A percentile compares a stretch with the other conserved stretches of the same genome.
Conservation (phyloP, 2,329 filamentous ascomycete species). For the Aureobasidium sp. region DNA sequence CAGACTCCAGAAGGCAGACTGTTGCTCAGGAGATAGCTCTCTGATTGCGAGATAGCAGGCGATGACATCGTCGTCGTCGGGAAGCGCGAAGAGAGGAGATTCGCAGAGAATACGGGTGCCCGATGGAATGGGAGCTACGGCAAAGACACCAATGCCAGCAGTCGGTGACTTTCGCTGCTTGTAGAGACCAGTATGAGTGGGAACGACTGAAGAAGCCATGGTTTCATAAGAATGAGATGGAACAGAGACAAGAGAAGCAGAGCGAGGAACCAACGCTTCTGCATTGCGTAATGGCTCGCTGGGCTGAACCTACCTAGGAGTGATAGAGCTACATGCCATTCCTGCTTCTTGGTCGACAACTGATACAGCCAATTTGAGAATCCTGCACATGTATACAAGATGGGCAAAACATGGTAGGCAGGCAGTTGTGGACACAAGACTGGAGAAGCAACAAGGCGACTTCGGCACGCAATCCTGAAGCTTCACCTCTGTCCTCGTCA, state of each 20-base stretch:
- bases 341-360: background rate
- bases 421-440: too few species aligned
- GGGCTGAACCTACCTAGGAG: background rate
- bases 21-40: background rate
- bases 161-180: conserved; percentile 15
- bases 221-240: background rate
- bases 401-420: too few species aligned
- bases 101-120: conserved; percentile 19
- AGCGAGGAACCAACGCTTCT: background rate
- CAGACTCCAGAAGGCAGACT: conserved; percentile 18
- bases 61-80: conserved; percentile 18
- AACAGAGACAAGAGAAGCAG: background rate
- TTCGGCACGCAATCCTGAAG: background rate
- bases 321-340: background rate
- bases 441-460: background rate
- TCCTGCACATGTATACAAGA: too few species aligned
- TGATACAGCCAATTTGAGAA: background rate
- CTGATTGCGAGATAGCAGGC: conserved; percentile 14
- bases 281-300: conserved; percentile 5
- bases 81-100: conserved; percentile 16
- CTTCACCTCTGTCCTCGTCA: background rate
- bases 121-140: conserved; percentile 12
- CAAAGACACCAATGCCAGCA: conserved; percentile 19
- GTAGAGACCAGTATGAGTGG: conserved; percentile 9
- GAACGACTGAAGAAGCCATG: background rate